These are phyloP conservation scores for Rhynchosporium agropyri DNA, from an alignment of 2,329 filamentous ascomycete genomes.

Conservation along the genomic window DNA sequence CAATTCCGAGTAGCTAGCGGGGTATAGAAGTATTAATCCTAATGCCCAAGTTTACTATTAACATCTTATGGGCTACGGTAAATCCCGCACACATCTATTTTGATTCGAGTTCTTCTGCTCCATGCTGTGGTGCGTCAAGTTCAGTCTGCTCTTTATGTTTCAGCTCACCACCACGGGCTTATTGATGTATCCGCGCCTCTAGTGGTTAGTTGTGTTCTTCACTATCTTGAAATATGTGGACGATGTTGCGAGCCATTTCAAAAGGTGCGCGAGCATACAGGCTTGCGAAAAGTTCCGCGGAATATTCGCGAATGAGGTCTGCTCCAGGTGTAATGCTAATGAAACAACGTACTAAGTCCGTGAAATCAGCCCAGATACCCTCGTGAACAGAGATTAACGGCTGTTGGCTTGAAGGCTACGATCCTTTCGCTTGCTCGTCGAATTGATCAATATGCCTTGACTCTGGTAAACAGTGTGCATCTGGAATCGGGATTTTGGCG, in stretches of 20 bases:
- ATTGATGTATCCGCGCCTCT: conserved; percentile 42
- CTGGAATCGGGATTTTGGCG: no score
- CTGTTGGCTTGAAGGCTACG: no score
- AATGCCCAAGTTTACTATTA: not conserved
- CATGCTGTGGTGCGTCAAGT: conserved; percentile 47
- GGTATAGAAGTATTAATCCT: conserved; percentile 35
- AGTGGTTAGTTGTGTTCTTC: conserved; percentile 45
- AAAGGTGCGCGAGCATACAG: conserved; percentile 41
- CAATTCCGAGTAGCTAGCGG: no score
- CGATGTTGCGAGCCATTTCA: conserved; percentile 21
- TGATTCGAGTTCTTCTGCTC: conserved; percentile 45
- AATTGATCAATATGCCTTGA: no score
- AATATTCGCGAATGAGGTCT: not conserved
- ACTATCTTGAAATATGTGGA: conserved; percentile 41
- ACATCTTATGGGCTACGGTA: conserved; percentile 33
- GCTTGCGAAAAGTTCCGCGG: conserved; percentile 42
- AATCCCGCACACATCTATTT: conserved; percentile 46
- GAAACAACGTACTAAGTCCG: not conserved
- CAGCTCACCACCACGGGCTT: conserved; percentile 44
- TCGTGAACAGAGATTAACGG: no score
- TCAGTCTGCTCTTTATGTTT: conserved; percentile 46
- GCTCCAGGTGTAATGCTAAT: not conserved
- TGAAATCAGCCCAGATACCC: no score
- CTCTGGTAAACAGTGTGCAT: no score
- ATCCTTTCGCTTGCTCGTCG: no score